Evolutionary conservation across 2,329 filamentous ascomycete genomes (phyloP), one percentile per base, ranked within the genome.

Genomic region (Diaporthe australafricana): DNA sequence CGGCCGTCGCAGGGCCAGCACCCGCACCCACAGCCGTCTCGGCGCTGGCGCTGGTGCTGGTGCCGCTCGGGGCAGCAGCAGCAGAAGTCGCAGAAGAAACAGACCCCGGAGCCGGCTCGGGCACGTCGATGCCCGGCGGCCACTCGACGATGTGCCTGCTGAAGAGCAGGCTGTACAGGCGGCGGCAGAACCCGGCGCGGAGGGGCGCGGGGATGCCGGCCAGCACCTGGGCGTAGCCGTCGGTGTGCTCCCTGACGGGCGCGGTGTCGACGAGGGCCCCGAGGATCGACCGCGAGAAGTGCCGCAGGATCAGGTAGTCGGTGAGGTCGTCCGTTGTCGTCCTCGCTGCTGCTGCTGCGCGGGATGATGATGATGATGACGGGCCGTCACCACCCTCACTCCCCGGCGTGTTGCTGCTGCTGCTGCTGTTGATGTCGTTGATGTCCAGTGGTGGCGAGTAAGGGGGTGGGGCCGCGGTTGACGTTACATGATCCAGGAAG

Each of bases 91-190:
- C 68, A 6, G 42, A 27, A 11, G 66, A n/a, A 14, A 27, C 47
- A 3, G 47, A 47, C 20, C 20, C 47, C 11, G 32, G 16, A 12
- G 40, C 56, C 20, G 50, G 38, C 40, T 68, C 55, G 12, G 71
- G 71, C 11, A 47, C 55, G 5, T 30, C 56, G 25, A 73, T 73
- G 35, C 55, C 69, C 14, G 35, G 12, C 16, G 71, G 71, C 71
- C 71, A 71, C 48, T 71, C 71, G 14, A 71, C 63, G 25, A 73
- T 57, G 8, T n/a, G 30, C 52, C 38, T 63, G 35, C 32, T 57
- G 69, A 73, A 70, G n/a, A 73, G 48, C 12, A 73, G 60, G 32
- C 42, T 25, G 45, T 72, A 72, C 45, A 72, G 47, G 22, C 72
- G 62, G 40, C 72, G 52, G 66, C 65, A 66, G 57, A 70, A 72